Evolutionary conservation across 495 filamentous ascomycete species (phyloP), one percentile per base, ranked within the genome.

Genomic region (Penicillium chermesinum): DNA sequence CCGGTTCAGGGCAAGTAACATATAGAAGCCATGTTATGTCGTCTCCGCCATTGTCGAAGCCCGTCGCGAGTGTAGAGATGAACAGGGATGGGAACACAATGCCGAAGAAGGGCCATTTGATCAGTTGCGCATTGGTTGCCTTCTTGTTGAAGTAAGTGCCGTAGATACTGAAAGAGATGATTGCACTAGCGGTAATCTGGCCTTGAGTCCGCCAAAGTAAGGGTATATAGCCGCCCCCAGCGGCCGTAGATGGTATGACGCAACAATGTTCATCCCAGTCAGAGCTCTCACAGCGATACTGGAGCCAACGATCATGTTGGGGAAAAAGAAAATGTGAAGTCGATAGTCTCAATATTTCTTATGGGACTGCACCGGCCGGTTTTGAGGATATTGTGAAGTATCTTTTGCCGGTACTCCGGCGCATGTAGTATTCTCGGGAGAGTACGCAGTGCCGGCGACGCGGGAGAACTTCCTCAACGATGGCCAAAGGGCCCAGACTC

Each of bases 261-360:
- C 72, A 36, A 71, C 70, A 18, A 71, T 66, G 40, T 70, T 69
- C 65, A 75, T 73, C n/a, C 69, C 71, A 0, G 71, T 70, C 19
- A 73, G 39, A 0, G 67, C 60, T 7, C 57, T 60, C n/a, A 75
- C 66, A 18, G 73, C 72, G 21, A 65, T 65, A 15, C 63, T 55
- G 12, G 69, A 70, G 1, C 72, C 72, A 1, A 72, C 54, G 0
- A 74, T 58, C 32, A 74, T 45, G 38, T 64, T 63, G 2, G 64
- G 62, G 1, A 65, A 64, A 18, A 73, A 70, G 9, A 75, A 63
- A 14, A n/a, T 7, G 35, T 37, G 35, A 13, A 7, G 35, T 37
- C 13, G 35, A 37, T 37, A 13, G 35, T 5, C 14, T 37, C 35
- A 37, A 37, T n/a, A 5, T 37, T 3, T n/a, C 35, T 17, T 17